Conservation (phyloP, 306 rosid genomes). For the Casuarina glauca region DNA sequence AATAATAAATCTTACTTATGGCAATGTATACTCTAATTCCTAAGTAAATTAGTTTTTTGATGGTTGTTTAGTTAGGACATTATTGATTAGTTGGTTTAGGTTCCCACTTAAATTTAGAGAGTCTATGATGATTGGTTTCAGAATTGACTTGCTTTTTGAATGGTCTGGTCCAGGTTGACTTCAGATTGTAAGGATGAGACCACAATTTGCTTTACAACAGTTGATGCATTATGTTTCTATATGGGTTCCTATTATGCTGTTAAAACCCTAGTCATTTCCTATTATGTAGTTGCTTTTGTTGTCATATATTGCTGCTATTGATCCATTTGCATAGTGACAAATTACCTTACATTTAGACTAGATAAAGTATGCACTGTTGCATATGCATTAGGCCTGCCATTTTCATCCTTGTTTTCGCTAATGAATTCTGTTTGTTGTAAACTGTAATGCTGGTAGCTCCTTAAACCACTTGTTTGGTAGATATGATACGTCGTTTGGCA, state of each 20-base stretch:
- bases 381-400: neutral
- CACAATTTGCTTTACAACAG: neutral
- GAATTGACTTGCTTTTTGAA: neutral
- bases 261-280: neutral
- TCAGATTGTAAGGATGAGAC: neutral
- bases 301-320: neutral
- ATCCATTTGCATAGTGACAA: slow-evolving; percentile 2
- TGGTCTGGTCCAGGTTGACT: neutral
- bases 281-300: neutral
- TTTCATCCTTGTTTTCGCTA: slow-evolving; percentile 1
- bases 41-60: neutral
- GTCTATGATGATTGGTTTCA: neutral
- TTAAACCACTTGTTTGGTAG: slow-evolving; percentile 51
- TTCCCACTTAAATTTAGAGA: neutral
- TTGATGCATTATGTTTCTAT: neutral
- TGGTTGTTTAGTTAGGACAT: neutral
- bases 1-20: no score
- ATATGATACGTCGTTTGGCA: slow-evolving; percentile 91
- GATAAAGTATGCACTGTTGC: neutral
- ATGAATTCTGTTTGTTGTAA: neutral
- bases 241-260: neutral
- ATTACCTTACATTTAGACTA: neutral
- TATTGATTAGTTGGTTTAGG: neutral
- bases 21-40: neutral
- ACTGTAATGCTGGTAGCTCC: slow-evolving; percentile 22